Base-by-base conservation (phyloP, 2,329 filamentous ascomycete genomes). In the Fusarium sp. region DNA sequence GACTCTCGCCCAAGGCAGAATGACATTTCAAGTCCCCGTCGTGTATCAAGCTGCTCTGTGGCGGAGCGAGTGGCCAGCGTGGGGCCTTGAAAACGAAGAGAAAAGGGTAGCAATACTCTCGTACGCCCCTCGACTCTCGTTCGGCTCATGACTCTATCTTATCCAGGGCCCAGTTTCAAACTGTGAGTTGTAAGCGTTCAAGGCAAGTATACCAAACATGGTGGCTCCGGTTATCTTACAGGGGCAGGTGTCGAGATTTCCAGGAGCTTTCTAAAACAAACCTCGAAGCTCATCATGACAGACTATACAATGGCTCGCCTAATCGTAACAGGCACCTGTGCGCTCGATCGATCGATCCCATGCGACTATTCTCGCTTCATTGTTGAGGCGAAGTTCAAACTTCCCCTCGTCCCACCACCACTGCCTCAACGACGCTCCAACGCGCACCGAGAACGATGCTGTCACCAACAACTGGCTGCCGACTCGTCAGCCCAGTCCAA, bases 61-160 rank as follows among this genome's bases (percentile, higher is more conserved):
- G 57, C 56, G 55, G 32, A 60, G 48, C 45, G 22, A 13, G 38
- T 11, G 24, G 5, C 5, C 5, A 38, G 32, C 28, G 26, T 15
- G 34, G 38, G 48, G 57, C 38, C 22, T 61, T 60, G 57, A 60
- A 60, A 60, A 2, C 19, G 19, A 19, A 19, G 3, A 19, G n/a
- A 19, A 35, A 31, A 22, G 28, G 28, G 29, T 32, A 4, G 26
- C 43, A 15, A 25, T 19, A 3, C 22, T 36, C 12, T 15, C 8
- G 3, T 28, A 34, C 31, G 8, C 38, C 22, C 12, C 29, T 32
- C 34, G 15, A 36, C 13, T 15, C 13, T 29, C 31, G 43, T 22
- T 42, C 19, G 19, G 10, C 32, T 15, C 47, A 53, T 25, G 25
- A 7, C 13, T 42, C 22, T 36, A 22, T 15, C 19, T 4, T n/a